These are phyloP conservation scores for Malassezia brasiliensis DNA, from an alignment of 1,284 basidiomycete genomes.

Conservation along the genomic window DNA sequence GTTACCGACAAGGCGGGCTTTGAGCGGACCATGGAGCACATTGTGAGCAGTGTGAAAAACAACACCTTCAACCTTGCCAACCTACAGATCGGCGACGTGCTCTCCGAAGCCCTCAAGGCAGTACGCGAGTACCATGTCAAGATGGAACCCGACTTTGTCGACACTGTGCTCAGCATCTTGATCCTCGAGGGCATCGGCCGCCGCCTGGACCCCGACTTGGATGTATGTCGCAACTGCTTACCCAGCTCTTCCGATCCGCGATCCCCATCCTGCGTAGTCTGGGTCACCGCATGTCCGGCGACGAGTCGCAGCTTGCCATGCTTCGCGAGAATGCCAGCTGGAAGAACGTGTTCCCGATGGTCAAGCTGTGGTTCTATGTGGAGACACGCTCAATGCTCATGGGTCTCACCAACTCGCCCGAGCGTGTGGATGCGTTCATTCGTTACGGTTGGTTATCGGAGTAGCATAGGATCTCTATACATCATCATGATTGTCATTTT, in stretches of 20 bases:
- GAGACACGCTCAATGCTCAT: slow-evolving; percentile 30
- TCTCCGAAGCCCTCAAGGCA: slow-evolving; percentile 75
- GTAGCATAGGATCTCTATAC: slow-evolving; percentile 20
- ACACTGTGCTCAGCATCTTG: slow-evolving; percentile 88
- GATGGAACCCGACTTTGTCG: slow-evolving; percentile 97
- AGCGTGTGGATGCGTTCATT: slow-evolving; percentile 36
- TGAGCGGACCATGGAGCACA: slow-evolving; percentile 90
- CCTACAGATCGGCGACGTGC: slow-evolving; percentile 88
- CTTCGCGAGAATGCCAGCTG: slow-evolving; percentile 9
- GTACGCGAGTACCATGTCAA: slow-evolving; percentile 91
- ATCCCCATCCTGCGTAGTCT: slow-evolving; percentile 40
- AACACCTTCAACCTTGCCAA: slow-evolving; percentile 92
- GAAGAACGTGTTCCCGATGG: slow-evolving; percentile 25
- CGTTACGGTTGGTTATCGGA: slow-evolving; percentile 41
- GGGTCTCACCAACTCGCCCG: slow-evolving; percentile 24
- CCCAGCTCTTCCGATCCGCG: slow-evolving; percentile 37
- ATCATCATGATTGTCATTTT: slow-evolving; percentile 20
- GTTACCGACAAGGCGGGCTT: slow-evolving; percentile 87
- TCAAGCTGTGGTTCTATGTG: slow-evolving; percentile 39
- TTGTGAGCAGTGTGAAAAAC: slow-evolving; percentile 82
- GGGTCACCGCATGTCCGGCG: slow-evolving; percentile 23
- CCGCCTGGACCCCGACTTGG: slow-evolving; percentile 80
- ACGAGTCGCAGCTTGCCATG: slow-evolving; percentile 14
- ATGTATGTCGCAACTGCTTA: slow-evolving; percentile 58
- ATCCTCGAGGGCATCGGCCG: slow-evolving; percentile 91